Conservation (phyloP, 2,329 filamentous ascomycete species). For the Cladorrhinum sp. region DNA sequence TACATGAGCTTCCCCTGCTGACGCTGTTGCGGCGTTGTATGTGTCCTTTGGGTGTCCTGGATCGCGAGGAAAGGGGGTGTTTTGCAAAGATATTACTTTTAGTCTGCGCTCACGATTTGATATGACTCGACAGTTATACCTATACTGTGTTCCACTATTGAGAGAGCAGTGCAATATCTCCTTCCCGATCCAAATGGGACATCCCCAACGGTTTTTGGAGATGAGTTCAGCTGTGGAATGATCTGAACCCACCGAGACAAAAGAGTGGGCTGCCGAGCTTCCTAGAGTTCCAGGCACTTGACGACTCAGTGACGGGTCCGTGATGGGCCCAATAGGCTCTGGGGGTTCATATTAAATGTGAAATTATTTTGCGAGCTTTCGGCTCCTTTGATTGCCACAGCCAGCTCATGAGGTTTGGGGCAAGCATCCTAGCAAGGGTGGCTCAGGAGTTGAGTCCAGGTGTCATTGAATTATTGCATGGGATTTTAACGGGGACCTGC, state of each 20-base stretch:
- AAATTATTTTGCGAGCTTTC: too few relatives aligned
- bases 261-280: neutral
- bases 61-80: neutral
- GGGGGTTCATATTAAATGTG: neutral
- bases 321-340: neutral
- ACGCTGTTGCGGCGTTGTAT: neutral
- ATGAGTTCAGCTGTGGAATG: conserved; percentile 5
- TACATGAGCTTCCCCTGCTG: too few relatives aligned
- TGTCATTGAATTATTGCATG: neutral
- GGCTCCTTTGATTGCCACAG: neutral
- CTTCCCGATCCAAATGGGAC: neutral
- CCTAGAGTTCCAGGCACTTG: neutral
- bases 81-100: conserved; percentile 9
- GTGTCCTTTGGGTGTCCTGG: neutral
- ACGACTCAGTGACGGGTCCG: neutral
- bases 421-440: neutral
- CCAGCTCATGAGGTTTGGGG: neutral
- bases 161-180: neutral
- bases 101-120: conserved; percentile 27
- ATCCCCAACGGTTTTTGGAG: conserved; percentile 6
- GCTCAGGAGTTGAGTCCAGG: neutral
- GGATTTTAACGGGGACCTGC: neutral
- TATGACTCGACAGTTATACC: conserved; percentile 26
- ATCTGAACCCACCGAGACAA: neutral
- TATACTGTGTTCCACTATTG: neutral